Evolutionary conservation across 352 stramenopile species (phyloP).

Genomic region (Pythium angustatum): DNA sequence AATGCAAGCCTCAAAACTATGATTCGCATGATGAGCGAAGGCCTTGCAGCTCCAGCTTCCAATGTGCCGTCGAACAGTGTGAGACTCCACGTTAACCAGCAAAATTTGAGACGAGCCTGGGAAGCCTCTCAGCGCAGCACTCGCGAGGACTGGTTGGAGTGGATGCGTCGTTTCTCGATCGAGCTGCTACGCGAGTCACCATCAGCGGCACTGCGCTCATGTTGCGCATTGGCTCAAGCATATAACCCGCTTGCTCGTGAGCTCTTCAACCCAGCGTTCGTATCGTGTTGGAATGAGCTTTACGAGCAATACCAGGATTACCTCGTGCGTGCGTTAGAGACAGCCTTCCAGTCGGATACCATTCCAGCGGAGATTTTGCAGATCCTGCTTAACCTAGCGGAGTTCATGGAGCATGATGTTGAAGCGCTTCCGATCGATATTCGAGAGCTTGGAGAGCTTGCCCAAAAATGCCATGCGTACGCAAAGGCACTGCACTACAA

Average conservation of each 20-base stretch:
- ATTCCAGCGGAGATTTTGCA: slow-evolving; percentile 98
- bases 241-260: slow-evolving; percentile 98
- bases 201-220: slow-evolving; percentile 93
- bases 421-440: slow-evolving; percentile 98
- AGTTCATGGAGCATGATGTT: slow-evolving; percentile 99
- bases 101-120: slow-evolving; percentile 85
- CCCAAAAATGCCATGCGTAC: slow-evolving; percentile 98
- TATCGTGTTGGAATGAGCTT: slow-evolving; percentile 98
- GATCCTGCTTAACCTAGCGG: slow-evolving; percentile 97
- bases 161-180: slow-evolving; percentile 97
- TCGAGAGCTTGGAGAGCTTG: slow-evolving; percentile 94
- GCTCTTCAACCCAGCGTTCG: slow-evolving; percentile 99
- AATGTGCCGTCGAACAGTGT: slow-evolving; percentile 61
- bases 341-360: slow-evolving; percentile 91
- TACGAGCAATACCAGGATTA: slow-evolving; percentile 93
- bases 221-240: slow-evolving; percentile 95
- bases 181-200: slow-evolving; percentile 97
- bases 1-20: slow-evolving; percentile 26
- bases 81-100: slow-evolving; percentile 90
- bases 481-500: slow-evolving; percentile 99
- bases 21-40: slow-evolving; percentile 19
- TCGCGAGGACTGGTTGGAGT: slow-evolving; percentile 98
- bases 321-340: slow-evolving; percentile 94
- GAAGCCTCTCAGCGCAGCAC: slow-evolving; percentile 82
- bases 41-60: slow-evolving; percentile 31